Conservation (phyloP, 768 basidiomycete genomes). For the Auricularia heimuer region DNA sequence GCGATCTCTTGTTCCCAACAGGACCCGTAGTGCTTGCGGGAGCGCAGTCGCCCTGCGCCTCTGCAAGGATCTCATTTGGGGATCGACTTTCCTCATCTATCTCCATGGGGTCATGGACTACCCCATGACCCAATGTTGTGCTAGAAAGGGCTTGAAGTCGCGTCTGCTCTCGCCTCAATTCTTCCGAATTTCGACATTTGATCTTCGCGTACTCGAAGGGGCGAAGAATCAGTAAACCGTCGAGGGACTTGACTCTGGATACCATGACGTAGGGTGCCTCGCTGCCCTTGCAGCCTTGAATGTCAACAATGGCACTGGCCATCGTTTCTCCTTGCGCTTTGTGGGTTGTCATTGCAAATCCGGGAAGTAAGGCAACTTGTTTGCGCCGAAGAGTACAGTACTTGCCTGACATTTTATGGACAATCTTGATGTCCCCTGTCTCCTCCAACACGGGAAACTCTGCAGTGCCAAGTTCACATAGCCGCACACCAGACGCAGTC, state of each 20-base stretch:
- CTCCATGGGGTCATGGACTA: background rate
- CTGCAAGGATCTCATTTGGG: no score
- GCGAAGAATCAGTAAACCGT: constrained; percentile 24
- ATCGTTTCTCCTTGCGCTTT: constrained; percentile 32
- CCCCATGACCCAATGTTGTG: background rate
- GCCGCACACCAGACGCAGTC: constrained; percentile 1
- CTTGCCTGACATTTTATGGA: constrained; percentile 13
- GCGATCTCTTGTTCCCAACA: no score
- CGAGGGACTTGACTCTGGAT: constrained; percentile 22
- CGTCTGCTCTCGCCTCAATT: background rate
- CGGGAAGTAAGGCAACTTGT: constrained; percentile 29
- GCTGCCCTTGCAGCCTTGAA: constrained; percentile 20
- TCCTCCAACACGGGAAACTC: constrained; percentile 19
- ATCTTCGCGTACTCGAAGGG: constrained; percentile 13
- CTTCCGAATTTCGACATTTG: background rate
- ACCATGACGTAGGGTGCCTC: constrained; percentile 35
- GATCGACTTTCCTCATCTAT: background rate
- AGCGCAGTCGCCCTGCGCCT: no score
- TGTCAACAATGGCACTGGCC: constrained; percentile 22
- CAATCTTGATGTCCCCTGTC: constrained; percentile 14
- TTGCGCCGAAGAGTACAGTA: constrained; percentile 16
- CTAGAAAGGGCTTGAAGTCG: background rate
- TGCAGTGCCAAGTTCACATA: constrained; percentile 13
- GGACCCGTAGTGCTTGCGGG: no score
- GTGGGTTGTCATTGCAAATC: constrained; percentile 32